Evolutionary conservation across 805 yeast genomes (phyloP).

Genomic region (Clavispora vitiphila): DNA sequence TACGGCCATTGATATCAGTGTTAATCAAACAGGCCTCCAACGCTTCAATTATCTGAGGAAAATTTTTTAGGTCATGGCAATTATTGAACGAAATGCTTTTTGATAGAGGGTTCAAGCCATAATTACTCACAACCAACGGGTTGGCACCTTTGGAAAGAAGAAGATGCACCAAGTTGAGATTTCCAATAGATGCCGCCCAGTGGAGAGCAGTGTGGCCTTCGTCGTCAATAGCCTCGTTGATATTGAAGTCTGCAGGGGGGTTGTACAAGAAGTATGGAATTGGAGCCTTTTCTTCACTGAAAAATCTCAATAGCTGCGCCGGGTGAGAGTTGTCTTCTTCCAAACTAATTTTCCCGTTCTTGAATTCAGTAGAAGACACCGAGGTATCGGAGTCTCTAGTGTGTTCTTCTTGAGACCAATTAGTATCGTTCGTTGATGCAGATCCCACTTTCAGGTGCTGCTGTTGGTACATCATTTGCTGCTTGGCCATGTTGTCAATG

Average conservation of each 20-base stretch:
- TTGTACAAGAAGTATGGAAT: conserved; percentile 63
- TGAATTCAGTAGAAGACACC: conserved; percentile 14
- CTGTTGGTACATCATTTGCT: conserved; percentile 12
- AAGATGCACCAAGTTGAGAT: conserved; percentile 67
- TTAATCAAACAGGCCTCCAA: conserved; percentile 74
- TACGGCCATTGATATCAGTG: conserved; percentile 66
- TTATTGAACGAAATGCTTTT: conserved; percentile 84
- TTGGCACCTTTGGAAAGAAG: conserved; percentile 74
- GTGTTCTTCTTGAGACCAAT: conserved; percentile 40
- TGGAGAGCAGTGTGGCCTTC: conserved; percentile 94
- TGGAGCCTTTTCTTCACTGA: conserved; percentile 38
- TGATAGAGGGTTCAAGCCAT: conserved; percentile 85
- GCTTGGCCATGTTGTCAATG: conserved; percentile 11
- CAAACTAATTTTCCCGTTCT: conserved; percentile 23
- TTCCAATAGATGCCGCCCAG: conserved; percentile 98
- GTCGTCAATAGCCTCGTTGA: conserved; percentile 79
- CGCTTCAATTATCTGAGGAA: conserved; percentile 71
- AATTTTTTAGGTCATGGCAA: conserved; percentile 74
- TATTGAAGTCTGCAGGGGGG: conserved; percentile 62
- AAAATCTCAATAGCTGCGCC: conserved; percentile 35
- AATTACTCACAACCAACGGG: conserved; percentile 44
- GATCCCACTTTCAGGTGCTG: conserved; percentile 6
- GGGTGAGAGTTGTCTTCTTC: conserved; percentile 45
- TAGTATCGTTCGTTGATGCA: conserved; percentile 40
- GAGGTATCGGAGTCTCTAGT: conserved; percentile 39